These are phyloP conservation scores for Sporothrix brasiliensis DNA, from an alignment of 2,329 filamentous ascomycete genomes.

Conservation along the genomic window DNA sequence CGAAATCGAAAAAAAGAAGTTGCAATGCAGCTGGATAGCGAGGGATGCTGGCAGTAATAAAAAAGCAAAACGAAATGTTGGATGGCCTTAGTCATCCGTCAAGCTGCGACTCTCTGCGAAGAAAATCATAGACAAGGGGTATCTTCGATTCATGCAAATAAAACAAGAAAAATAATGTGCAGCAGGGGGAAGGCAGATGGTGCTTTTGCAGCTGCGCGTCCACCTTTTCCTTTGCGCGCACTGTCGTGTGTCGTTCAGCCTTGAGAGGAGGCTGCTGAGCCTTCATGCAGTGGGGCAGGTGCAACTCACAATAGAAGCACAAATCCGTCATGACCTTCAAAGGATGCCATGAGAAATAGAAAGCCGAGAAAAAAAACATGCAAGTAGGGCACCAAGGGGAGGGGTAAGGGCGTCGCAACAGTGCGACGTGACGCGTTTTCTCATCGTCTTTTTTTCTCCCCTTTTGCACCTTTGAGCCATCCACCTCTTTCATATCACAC, in stretches of 20 bases:
- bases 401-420: background rate
- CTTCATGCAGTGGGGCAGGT: constrained; percentile 7
- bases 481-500: constrained; percentile 8
- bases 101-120: background rate
- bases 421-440: constrained; percentile 9
- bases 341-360: background rate
- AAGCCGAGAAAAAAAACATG: background rate
- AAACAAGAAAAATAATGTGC: constrained; percentile 2
- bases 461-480: background rate
- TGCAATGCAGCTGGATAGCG: background rate
- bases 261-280: constrained; percentile 10
- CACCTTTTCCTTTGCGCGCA: background rate
- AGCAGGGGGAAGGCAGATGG: background rate
- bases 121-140: background rate
- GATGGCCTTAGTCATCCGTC: background rate
- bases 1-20: background rate
- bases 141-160: constrained; percentile 20
- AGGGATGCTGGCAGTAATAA: background rate
- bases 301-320: background rate
- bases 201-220: background rate
- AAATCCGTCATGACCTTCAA: background rate
- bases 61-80: background rate
- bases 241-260: constrained; percentile 8
- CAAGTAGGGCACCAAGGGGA: background rate
- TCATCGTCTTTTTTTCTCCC: constrained; percentile 6